phyloP scores from a whole-genome alignment of 2,329 filamentous ascomycete genomes.

The Trichoderma asperellum region DNA sequence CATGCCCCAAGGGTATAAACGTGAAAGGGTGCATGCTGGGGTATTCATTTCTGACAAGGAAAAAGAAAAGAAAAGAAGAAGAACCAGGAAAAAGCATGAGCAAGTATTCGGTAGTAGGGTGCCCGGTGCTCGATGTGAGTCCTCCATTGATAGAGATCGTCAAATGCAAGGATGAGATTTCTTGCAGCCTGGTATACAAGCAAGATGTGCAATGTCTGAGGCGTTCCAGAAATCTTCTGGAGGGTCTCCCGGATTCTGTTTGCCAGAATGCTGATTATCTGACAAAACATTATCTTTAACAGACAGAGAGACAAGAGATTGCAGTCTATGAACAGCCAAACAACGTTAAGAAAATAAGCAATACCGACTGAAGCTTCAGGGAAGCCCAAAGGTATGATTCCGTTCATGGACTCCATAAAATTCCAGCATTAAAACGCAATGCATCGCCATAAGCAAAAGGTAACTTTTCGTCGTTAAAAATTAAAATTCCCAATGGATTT shows the following conservation, averaged over 20 bases:
- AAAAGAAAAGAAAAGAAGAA: constrained; percentile 17
- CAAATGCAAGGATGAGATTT: not conserved
- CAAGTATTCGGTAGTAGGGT: constrained; percentile 30
- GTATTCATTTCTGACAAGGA: constrained; percentile 27
- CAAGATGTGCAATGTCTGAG: not conserved
- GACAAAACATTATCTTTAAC: constrained; percentile 5
- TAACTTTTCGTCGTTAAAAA: constrained; percentile 14
- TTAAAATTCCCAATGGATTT: not conserved
- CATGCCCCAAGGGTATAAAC: constrained; percentile 36
- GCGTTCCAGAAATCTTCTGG: not conserved
- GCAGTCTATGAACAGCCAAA: not conserved
- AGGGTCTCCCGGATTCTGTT: not conserved
- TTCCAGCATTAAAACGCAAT: not conserved
- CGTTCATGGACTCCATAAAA: not conserved
- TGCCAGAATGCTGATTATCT: constrained; percentile 6
- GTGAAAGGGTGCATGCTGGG: constrained; percentile 25
- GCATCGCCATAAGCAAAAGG: constrained; percentile 17
- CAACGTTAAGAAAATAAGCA: constrained; percentile 14
- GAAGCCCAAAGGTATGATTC: constrained; percentile 7
- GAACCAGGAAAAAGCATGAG: constrained; percentile 27
- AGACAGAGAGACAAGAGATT: not conserved
- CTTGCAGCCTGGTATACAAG: not conserved
- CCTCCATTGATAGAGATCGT: constrained; percentile 20
- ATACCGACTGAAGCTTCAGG: constrained; percentile 11
- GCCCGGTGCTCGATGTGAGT: constrained; percentile 35